Evolutionary conservation across 306 rosid genomes (phyloP), one percentile per base, ranked within the genome.

Genomic region (Fragaria iinumae): DNA sequence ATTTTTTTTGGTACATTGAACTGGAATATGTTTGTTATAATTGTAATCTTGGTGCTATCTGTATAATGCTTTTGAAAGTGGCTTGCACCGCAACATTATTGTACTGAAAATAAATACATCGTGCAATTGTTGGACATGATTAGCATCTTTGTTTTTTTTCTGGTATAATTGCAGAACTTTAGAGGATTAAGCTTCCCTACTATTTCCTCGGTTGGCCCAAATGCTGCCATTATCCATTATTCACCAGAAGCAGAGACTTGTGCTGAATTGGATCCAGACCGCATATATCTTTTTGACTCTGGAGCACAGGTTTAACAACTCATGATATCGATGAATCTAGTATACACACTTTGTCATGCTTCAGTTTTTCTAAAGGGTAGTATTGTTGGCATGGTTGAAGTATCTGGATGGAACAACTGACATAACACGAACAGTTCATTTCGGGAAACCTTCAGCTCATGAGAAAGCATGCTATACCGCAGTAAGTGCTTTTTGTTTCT

Each of bases 351-450:
- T 72, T 47, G 56, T 69, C 76, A 60, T 18, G 52, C 64, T 71
- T 70, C 34, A 27, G 14, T 73, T 49, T 68, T 36, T 63, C 66
- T 73, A 52, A 69, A 53, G 81, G 77, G 78, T 78, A 49, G 71
- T 76, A 39, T 68, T 65, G 27, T 60, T 87, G 65, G n/a, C 80
- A 52, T 87, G 75, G 76, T 79, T 85, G 78, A 60, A 96, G 98
- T 96, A 96, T 87, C 82, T 89, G 62, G 99, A 96, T 83, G 99
- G 99, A 84, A 96, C 99, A 77, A 96, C 99, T 23, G 99, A 96
- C 77, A 91, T 96, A 77, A 96, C 99, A 11, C 87, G 98, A 71
- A 92, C 99, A 6, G 96, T 96, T 84, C 99, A 96, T 88, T 92
- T 96, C 38, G 99, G 99, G 69, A 89, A 90, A 81, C 97, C 99